Evolutionary conservation across 192 early-diverging fungal genomes (phyloP), one percentile per base, ranked within the genome.

Genomic region (Hyaloraphidium curvatum): DNA sequence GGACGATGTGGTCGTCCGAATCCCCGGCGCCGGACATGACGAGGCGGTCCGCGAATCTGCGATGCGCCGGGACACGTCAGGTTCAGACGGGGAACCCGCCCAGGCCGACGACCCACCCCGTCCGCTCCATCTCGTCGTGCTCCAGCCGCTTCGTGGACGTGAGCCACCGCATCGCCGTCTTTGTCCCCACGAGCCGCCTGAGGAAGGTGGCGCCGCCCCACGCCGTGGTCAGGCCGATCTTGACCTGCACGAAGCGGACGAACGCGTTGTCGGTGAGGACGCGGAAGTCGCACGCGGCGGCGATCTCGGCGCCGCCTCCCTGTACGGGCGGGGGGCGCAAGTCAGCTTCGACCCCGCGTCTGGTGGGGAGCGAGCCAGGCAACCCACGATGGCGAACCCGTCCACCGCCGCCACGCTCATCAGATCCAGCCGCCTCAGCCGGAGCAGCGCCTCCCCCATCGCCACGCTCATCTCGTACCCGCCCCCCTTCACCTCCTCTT

Each of bases 261-360:
- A 55, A 55, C 2, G 73, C 64, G 0, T 51, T 30, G 1, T 57
- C 54, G 16, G 62, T 35, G 16, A 76, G 52, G 43, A 76, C 74
- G 11, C 77, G 57, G 53, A 71, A 62, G 39, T 83, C 81, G 60
- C 74, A 76, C 13, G 68, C 71, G 2, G 74, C 67, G 0, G 70
- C 63, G 40, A 83, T 56, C 51, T 83, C 81, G 2, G 76, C 72
- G 1, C 79, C 79, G 14, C 79, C 81, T 3, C 79, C 81, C n/a
- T 37, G 33, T 7, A 37, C 33, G 33, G 7, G 7, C 9, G 7
- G 9, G 33, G n/a, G 33, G 33, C 33, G 33, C 7, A 37, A n/a
- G 33, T 37, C n/a, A 37, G 7, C 33, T n/a, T 37, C 33, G 33
- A 37, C 33, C 9, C n/a, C n/a, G 9, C 33, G 7, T 37, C 33